Conservation (phyloP, 306 rosid species). For the Vigna trinervia region DNA sequence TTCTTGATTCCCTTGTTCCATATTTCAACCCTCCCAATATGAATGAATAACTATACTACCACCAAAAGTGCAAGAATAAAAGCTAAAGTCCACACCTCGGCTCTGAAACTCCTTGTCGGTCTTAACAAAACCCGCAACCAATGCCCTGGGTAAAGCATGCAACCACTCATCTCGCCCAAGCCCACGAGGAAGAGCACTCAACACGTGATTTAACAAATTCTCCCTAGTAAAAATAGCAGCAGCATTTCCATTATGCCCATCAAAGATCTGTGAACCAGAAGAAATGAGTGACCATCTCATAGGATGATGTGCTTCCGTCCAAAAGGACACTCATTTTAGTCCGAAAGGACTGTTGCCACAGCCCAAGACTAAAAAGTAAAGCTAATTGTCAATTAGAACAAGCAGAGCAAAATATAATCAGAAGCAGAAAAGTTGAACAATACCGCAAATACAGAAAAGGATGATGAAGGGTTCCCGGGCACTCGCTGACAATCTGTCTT, state of each 20-base stretch:
- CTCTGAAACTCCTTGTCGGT: constrained; percentile 96
- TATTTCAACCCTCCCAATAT: constrained; percentile 44
- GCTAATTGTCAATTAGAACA: constrained; percentile 20
- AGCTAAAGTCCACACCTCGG: constrained; percentile 61
- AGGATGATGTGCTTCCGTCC: constrained; percentile 25
- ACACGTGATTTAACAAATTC: constrained; percentile 82
- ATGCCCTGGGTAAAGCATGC: constrained; percentile 91
- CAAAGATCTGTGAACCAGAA: constrained; percentile 75
- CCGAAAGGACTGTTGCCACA: constrained; percentile 28
- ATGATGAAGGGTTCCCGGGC: constrained; percentile 76
- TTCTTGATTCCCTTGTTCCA: constrained; percentile 50
- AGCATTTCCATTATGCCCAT: constrained; percentile 98
- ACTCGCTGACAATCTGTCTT: constrained; percentile 87
- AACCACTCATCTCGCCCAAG: constrained; percentile 96
- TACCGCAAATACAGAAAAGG: constrained; percentile 94
- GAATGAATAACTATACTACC: background rate
- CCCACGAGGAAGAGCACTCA: constrained; percentile 87
- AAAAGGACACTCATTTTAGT: constrained; percentile 36
- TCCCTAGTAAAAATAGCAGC: constrained; percentile 88
- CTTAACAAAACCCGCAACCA: constrained; percentile 98
- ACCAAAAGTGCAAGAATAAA: constrained; percentile 5
- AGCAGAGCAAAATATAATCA: constrained; percentile 22
- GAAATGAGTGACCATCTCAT: constrained; percentile 39
- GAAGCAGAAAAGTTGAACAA: constrained; percentile 24
- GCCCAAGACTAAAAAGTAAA: constrained; percentile 8